These are phyloP conservation scores for Cutaneotrichosporon sp. DNA, from an alignment of 1,284 basidiomycete species.

Conservation along the genomic window DNA sequence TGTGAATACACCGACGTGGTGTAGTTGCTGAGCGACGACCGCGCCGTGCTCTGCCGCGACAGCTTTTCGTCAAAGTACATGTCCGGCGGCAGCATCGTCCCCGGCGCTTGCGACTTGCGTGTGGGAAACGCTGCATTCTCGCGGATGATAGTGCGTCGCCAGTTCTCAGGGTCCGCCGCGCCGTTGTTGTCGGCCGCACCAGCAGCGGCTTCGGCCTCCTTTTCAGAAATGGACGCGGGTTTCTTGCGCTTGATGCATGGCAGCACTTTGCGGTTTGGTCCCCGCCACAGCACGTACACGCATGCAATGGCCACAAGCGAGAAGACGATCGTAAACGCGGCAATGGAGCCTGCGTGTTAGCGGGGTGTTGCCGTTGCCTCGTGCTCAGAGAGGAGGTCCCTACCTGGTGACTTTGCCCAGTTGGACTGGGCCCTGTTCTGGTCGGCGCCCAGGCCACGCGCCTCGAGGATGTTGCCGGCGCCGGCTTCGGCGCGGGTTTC, in stretches of 20 bases:
- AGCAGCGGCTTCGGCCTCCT: background rate
- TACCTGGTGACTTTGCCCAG: constrained; percentile 2
- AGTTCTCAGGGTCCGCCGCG: background rate
- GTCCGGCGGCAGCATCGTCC: too few relatives aligned
- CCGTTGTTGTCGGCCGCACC: background rate
- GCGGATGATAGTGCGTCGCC: background rate
- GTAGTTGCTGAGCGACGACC: too few relatives aligned
- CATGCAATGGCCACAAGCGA: constrained; percentile 8
- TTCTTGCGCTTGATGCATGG: constrained; percentile 3
- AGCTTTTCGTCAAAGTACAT: too few relatives aligned
- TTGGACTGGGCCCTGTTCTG: background rate
- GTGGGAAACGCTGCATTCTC: background rate
- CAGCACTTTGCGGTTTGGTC: constrained; percentile 5
- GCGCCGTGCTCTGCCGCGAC: too few relatives aligned
- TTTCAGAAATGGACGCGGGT: background rate
- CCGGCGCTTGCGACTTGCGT: background rate
- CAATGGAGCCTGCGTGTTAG: background rate
- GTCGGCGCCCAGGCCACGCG: background rate
- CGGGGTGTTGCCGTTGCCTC: background rate
- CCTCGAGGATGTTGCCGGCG: background rate
- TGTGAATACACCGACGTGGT: too few relatives aligned
- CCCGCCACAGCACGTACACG: constrained; percentile 17
- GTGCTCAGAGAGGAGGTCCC: background rate
- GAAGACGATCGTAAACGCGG: constrained; percentile 6
- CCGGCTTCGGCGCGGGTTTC: background rate